Evolutionary conservation across 257 asterid species (phyloP).

Genomic region (Vinca minor): DNA sequence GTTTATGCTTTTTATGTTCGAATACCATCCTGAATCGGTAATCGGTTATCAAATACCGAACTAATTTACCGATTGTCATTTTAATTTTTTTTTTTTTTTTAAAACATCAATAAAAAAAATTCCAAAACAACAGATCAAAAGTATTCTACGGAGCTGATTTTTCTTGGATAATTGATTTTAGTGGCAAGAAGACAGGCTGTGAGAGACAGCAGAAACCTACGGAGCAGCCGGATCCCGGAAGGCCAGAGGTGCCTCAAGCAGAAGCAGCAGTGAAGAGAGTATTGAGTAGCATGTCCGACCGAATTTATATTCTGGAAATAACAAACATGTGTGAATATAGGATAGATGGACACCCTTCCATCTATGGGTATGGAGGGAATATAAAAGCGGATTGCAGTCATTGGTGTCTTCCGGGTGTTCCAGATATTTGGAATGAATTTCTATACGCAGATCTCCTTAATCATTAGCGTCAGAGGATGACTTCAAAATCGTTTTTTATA

Average conservation of each 20-base stretch:
- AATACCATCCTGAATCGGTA: no score
- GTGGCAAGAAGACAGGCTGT: slow-evolving; percentile 23
- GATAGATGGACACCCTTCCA: slow-evolving; percentile 35
- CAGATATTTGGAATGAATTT: slow-evolving; percentile 38
- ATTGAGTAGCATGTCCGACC: slow-evolving; percentile 10
- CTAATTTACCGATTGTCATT: no score
- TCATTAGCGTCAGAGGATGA: no score
- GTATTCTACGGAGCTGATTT: no score
- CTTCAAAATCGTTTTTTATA: no score
- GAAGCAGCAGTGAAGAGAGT: slow-evolving; percentile 16
- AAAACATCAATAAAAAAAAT: no score
- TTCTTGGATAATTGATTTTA: neutral
- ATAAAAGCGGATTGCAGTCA: slow-evolving; percentile 28
- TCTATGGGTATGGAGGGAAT: slow-evolving; percentile 15
- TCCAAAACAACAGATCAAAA: no score
- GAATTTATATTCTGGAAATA: slow-evolving; percentile 21
- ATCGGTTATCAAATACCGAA: no score
- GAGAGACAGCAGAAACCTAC: slow-evolving; percentile 21
- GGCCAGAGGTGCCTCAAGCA: slow-evolving; percentile 16
- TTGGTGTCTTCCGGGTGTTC: slow-evolving; percentile 42
- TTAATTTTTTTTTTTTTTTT: no score
- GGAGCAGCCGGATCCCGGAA: slow-evolving; percentile 15
- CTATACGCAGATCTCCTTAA: slow-evolving; percentile 15
- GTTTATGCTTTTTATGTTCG: no score
- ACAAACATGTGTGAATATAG: slow-evolving; percentile 26